phyloP scores from a whole-genome alignment of 768 basidiomycete species.

The Tylopilus balloui region DNA sequence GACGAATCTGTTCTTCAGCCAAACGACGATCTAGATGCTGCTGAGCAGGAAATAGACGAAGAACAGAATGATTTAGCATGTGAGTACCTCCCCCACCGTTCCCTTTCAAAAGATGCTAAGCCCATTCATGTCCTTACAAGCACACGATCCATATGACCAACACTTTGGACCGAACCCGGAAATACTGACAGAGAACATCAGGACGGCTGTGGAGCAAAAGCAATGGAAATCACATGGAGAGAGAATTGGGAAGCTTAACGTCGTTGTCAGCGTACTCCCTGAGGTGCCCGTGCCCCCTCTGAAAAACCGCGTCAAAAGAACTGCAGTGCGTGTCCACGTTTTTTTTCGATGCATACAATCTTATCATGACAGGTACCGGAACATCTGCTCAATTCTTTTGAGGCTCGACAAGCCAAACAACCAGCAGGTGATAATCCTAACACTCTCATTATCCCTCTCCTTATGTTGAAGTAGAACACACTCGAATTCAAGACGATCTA shows the following conservation, averaged over 20 bases:
- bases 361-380: conserved; percentile 45
- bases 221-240: conserved; percentile 53
- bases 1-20: conserved; percentile 5
- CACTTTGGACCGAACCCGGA: conserved; percentile 67
- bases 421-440: conserved; percentile 40
- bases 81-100: conserved; percentile 2
- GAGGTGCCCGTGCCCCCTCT: conserved; percentile 34
- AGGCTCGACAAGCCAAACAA: conserved; percentile 49
- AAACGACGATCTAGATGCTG: conserved; percentile 21
- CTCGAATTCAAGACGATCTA: conserved; percentile 59
- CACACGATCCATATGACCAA: conserved; percentile 53
- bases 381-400: conserved; percentile 53
- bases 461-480: conserved; percentile 37
- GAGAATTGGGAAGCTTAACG: conserved; percentile 49
- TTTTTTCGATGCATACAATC: neutral
- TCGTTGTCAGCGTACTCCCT: conserved; percentile 44
- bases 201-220: conserved; percentile 48
- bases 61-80: conserved; percentile 29
- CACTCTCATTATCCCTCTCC: neutral
- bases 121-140: conserved; percentile 2
- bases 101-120: conserved; percentile 2
- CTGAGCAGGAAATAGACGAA: conserved; percentile 29
- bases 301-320: conserved; percentile 24
- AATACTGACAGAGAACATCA: conserved; percentile 45
- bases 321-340: conserved; percentile 18